Base-by-base conservation (phyloP, 345 rosid genomes). In the Citrus sinensis region DNA sequence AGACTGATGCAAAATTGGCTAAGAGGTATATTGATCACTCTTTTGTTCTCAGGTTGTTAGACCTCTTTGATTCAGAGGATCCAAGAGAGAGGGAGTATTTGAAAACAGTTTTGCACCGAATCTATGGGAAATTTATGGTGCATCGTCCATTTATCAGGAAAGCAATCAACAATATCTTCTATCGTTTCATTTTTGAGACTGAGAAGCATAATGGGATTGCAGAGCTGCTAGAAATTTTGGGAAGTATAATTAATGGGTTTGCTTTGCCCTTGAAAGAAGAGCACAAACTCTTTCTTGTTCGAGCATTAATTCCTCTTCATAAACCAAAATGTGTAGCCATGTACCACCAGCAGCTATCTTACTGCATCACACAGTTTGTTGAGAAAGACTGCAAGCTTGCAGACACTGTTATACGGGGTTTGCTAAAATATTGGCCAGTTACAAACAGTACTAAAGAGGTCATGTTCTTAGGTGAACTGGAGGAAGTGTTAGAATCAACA, bases 371-470 rank as follows among this genome's bases (percentile, higher is more conserved):
- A 35, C 98, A 93, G 79, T 93, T 93, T 76, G 98, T 91, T 54
- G 98, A 91, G 82, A 93, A 93, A 59, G 98, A 93, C 85, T 87
- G 91, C 84, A 93, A 93, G 87, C 94, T 93, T 35, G 91, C 93
- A 30, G 96, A 93, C 78, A 92, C 92, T 35, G 90, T 93, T 29
- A 93, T 93, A 55, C 80, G 96, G 56, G 96, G 98, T 61, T 83
- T 93, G 83, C 42, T 93, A 5, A 93, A 88, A 65, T 93, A 92
- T 79, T 93, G 98, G 98, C 98, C 97, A 62, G 81, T 93, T 51
- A 93, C 94, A 66, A 92, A 92, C 82, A 93, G 98, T 81, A 92
- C 96, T 9, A 93, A 93, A 84, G 96, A 93, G 87, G 98, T 93
- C 25, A 86, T 92, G 96, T 93, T 92, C 83, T 87, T 93, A 58